Evolutionary conservation across 2,329 filamentous ascomycete species (phyloP), one percentile per base, ranked within the genome.

Genomic region (Exserohilum turcica): DNA sequence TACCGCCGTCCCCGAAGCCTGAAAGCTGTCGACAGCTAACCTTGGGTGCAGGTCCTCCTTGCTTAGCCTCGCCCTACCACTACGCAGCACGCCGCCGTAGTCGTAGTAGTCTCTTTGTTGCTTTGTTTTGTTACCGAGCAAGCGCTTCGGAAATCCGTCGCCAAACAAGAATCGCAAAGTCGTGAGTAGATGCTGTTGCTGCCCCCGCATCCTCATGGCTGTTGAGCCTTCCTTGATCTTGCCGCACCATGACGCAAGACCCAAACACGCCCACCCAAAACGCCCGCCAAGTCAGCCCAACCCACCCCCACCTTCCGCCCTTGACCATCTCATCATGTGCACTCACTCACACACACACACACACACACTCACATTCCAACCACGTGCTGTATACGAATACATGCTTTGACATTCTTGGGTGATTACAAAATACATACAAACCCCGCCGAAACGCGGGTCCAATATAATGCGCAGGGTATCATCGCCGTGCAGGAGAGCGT

Each of bases 181-280:
- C 6, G 15, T 19, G 36, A 33, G 18, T 7, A 49, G 43, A 45
- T 43, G 56, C 50, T 31, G 55, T 38, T 39, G 56, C 50, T 33
- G 55, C 36, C 37, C 37, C 21, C 56, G 48, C 43, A 45, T 57
- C 40, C 35, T 35, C 65, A 68, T 68, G 52, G 19, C 49, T 39
- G 18, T 39, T 27, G 21, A 27, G 51, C 39, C 10, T 49, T 44
- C 39, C 10, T 49, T 44, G 39, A 12, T 61, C 54, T 54, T 32
- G 51, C 56, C 31, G 45, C 33, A 52, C 60, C 52, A 68, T 68
- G 65, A 68, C 65, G 65, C 65, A 68, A 62, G 52, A 21, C 38
- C 52, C 52, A 43, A 36, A n/a, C 36, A 19, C 19, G 18, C 35
- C 21, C 27, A 56, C 52, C 21, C 21, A 24, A 24, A 57, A 64